These are phyloP conservation scores for Colletotrichum sp. DNA, from an alignment of 2,329 filamentous ascomycete genomes.

Conservation along the genomic window DNA sequence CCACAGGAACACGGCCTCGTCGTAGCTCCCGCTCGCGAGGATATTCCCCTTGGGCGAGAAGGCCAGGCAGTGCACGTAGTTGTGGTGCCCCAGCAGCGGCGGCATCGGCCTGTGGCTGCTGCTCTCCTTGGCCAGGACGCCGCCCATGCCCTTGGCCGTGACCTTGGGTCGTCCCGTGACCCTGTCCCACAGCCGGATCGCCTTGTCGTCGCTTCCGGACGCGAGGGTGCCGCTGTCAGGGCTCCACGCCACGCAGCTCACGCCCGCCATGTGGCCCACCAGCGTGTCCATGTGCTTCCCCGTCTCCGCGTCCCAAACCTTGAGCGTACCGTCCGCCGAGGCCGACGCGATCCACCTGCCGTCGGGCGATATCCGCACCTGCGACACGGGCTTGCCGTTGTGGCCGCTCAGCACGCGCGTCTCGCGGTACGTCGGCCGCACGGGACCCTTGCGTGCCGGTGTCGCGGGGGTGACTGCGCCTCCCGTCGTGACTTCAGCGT, in stretches of 20 bases:
- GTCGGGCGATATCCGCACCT: constrained; percentile 90
- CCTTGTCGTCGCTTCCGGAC: constrained; percentile 94
- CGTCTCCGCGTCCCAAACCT: constrained; percentile 84
- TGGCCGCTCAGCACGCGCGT: constrained; percentile 75
- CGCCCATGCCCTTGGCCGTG: constrained; percentile 38
- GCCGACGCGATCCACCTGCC: constrained; percentile 88
- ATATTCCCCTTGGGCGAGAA: constrained; percentile 99
- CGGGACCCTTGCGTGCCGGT: constrained; percentile 10
- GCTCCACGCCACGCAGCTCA: constrained; percentile 93
- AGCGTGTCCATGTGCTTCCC: constrained; percentile 86
- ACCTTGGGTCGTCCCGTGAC: constrained; percentile 62
- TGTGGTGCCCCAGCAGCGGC: constrained; percentile 85
- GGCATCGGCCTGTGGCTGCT: constrained; percentile 41
- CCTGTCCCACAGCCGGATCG: constrained; percentile 89
- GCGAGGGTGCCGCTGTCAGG: constrained; percentile 88
- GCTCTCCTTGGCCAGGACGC: constrained; percentile 20
- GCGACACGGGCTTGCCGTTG: constrained; percentile 72
- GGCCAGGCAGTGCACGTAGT: constrained; percentile 91
- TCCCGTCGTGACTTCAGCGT: constrained; percentile 16
- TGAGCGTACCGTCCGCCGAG: constrained; percentile 88
- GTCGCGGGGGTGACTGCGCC: constrained; percentile 25
- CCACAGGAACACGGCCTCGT: constrained; percentile 97
- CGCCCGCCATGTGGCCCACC: constrained; percentile 89
- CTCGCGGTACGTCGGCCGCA: constrained; percentile 5
- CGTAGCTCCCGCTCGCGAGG: constrained; percentile 91